Evolutionary conservation across 2,329 filamentous ascomycete genomes (phyloP).

Genomic region (Ploettnerulaceae sp.): DNA sequence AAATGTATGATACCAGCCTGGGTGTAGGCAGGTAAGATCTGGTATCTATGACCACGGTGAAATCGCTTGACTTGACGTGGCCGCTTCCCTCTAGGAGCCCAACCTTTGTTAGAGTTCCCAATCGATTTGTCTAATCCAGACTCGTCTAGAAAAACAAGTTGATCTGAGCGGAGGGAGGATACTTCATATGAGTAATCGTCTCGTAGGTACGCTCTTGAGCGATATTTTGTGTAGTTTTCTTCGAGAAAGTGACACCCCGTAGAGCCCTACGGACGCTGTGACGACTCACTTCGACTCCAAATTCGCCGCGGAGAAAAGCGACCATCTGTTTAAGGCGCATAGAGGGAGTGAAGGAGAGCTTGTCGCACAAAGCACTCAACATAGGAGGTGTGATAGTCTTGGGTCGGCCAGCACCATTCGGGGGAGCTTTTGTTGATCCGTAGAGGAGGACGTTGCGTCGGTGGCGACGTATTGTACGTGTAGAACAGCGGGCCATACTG

Average conservation of each 20-base stretch:
- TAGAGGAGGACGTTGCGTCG: constrained; percentile 21
- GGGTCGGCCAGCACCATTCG: constrained; percentile 14
- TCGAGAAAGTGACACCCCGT: constrained; percentile 27
- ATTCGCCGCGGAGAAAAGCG: constrained; percentile 24
- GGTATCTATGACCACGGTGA: constrained; percentile 24
- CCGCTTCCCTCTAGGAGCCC: constrained; percentile 34
- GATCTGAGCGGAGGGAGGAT: constrained; percentile 33
- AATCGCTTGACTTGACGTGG: constrained; percentile 28
- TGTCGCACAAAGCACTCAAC: constrained; percentile 28
- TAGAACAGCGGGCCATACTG: constrained; percentile 8
- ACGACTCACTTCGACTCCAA: constrained; percentile 8
- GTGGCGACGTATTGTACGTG: constrained; percentile 18
- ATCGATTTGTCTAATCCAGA: constrained; percentile 36
- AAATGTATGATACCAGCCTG: constrained; percentile 27
- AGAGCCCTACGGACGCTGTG: constrained; percentile 14
- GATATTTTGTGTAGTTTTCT: constrained; percentile 32
- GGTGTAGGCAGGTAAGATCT: constrained; percentile 29
- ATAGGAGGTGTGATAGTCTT: constrained; percentile 24
- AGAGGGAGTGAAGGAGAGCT: no score
- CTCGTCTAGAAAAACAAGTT: constrained; percentile 37
- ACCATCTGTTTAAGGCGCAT: no score
- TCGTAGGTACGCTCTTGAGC: constrained; percentile 34
- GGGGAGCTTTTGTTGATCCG: constrained; percentile 20
- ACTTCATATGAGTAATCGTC: constrained; percentile 36
- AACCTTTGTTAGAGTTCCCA: constrained; percentile 35